Evolutionary conservation across 192 early-diverging fungal species (phyloP), one percentile per base, ranked within the genome.

Genomic region (Phlyctochytrium bullatum): DNA sequence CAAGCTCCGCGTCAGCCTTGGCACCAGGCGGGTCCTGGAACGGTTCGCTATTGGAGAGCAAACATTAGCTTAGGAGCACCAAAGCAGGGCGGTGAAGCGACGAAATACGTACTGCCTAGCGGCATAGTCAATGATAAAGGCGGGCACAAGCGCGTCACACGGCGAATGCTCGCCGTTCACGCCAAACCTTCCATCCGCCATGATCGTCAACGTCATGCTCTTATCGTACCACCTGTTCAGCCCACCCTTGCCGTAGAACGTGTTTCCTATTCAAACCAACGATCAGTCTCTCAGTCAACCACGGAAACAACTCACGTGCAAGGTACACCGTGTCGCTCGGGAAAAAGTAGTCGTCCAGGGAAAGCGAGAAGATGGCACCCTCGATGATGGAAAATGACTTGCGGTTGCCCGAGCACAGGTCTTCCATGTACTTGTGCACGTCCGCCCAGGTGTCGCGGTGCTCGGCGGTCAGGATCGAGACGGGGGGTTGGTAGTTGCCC

Each of bases 141-240:
- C 83, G 1, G 89, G 84, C 62, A 92, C 83, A n/a, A 92, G 74
- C 4, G 91, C 92, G 66, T 94, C 92, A 65, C 88, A 88, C 10
- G 92, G 92, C 1, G 92, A 88, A 81, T 94, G 92, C 81, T 83
- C 81, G 52, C 82, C 82, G 51, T 84, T 80, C 4, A 73, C 16
- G 17, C 77, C 81, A 29, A 69, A 71, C 14, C 83, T 73, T 52
- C 92, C 94, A 72, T 91, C 91, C 63, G 87, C 84, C 56, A 90
- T 88, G 54, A 93, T 76, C 30, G 84, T 72, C 31, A 92, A 62
- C 17, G 77, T 86, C n/a, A 91, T 58, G 3, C 79, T 80, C 73
- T 93, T 96, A 75, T 96, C 94, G 66, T 89, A 93, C 94, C 94
- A 96, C 2, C 94, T 82, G 69, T 96, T 96, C 74, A 85, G 88